Conservation (phyloP, 2,329 filamentous ascomycete genomes). For the Trichoderma koningiopsis region DNA sequence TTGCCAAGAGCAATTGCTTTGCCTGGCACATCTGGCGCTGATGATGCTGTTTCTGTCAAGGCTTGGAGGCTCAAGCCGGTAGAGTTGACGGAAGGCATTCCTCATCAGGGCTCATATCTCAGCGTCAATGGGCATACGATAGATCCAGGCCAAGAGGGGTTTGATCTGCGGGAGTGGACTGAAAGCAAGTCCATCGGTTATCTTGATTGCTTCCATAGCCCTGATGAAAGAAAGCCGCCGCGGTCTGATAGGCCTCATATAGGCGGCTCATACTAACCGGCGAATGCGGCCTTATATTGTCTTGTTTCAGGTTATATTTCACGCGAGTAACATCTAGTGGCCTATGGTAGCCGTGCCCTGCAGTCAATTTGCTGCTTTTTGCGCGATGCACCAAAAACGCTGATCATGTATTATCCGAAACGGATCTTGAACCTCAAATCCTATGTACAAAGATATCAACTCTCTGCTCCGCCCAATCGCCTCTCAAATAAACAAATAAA, state of each 20-base stretch:
- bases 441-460: neutral
- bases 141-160: constrained; percentile 42
- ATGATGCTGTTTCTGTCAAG: constrained; percentile 31
- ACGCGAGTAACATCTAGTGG: neutral
- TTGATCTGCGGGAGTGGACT: constrained; percentile 42
- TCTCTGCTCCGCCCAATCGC: neutral
- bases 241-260: constrained; percentile 27
- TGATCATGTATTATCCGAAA: neutral
- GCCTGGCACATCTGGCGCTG: neutral
- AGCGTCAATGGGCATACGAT: constrained; percentile 44
- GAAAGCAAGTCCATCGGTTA: constrained; percentile 41
- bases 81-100: constrained; percentile 24
- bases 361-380: neutral
- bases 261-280: constrained; percentile 29
- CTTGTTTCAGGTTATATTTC: neutral
- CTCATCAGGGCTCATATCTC: constrained; percentile 36
- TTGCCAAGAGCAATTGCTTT: constrained; percentile 27
- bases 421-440: neutral
- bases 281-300: neutral
- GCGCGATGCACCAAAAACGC: neutral
- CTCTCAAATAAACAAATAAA: neutral
- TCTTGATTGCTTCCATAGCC: constrained; percentile 27
- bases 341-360: no score
- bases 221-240: constrained; percentile 12
- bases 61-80: constrained; percentile 38